These are phyloP conservation scores for Conoideocrella luteorostrata DNA, from an alignment of 2,329 filamentous ascomycete genomes.

Conservation along the genomic window DNA sequence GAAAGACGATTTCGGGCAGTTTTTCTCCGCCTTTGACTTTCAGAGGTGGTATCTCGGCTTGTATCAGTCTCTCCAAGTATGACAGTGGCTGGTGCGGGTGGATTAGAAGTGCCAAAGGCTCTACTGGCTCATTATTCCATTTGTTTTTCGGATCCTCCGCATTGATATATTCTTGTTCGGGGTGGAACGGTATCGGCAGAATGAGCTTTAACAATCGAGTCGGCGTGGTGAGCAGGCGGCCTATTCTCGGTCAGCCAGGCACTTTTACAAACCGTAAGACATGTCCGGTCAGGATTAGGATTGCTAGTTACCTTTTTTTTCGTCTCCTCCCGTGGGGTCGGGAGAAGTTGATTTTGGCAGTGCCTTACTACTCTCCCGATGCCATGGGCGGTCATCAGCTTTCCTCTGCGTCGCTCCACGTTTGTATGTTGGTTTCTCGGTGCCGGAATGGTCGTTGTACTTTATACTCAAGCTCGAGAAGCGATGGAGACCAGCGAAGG, in stretches of 20 bases:
- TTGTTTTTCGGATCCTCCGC: conserved; percentile 30
- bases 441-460: background rate
- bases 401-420: conserved; percentile 37
- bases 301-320: conserved; percentile 23
- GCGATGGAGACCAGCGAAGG: background rate
- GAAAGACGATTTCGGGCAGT: conserved; percentile 69
- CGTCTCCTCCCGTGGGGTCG: conserved; percentile 17
- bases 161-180: conserved; percentile 33
- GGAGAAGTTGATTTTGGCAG: conserved; percentile 25
- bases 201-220: conserved; percentile 76
- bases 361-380: conserved; percentile 49
- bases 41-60: conserved; percentile 73
- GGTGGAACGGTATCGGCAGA: conserved; percentile 55
- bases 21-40: conserved; percentile 59
- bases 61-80: conserved; percentile 82
- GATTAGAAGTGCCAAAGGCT: conserved; percentile 76
- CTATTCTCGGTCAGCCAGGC: conserved; percentile 24
- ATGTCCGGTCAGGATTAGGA: too few relatives aligned
- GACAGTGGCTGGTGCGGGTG: conserved; percentile 89
- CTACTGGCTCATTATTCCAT: conserved; percentile 42
- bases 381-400: conserved; percentile 60
- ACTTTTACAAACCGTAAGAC: too few relatives aligned
- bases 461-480: background rate
- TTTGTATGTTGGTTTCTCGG: background rate
- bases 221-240: conserved; percentile 74